These are phyloP conservation scores for Aureobasidium sp. DNA, from an alignment of 2,329 filamentous ascomycete species.

Conservation along the genomic window DNA sequence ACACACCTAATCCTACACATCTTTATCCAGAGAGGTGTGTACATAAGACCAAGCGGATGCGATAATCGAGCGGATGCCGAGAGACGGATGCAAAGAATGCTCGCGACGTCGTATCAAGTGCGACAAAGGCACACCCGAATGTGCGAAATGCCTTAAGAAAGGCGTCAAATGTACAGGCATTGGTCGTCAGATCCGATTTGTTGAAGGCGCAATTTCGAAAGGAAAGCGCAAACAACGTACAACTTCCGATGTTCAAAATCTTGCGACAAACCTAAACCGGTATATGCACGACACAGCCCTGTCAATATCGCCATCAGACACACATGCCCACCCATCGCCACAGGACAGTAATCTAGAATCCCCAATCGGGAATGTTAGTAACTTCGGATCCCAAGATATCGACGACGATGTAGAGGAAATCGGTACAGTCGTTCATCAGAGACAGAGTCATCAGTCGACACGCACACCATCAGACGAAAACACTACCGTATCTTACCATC, in stretches of 20 bases:
- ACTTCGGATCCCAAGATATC: no score
- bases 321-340: neutral
- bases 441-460: neutral
- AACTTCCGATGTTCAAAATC: neutral
- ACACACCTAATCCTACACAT: neutral
- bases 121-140: constrained; percentile 44
- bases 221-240: constrained; percentile 31
- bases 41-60: neutral
- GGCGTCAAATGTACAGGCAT: constrained; percentile 44
- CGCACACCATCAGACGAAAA: neutral
- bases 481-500: neutral
- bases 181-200: constrained; percentile 42
- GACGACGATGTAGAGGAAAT: neutral
- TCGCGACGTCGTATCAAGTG: constrained; percentile 43
- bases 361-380: neutral
- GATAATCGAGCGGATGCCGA: constrained; percentile 9
- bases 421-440: neutral
- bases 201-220: constrained; percentile 32
- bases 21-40: neutral
- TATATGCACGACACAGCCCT: neutral
- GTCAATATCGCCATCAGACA: no score
- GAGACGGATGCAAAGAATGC: constrained; percentile 43
- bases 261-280: neutral
- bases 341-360: neutral
- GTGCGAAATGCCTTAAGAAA: constrained; percentile 44